Percentiles rank a stretch among this genome's conserved stretches.
phyloP scores from a whole-genome alignment of 495 filamentous ascomycete species.

The Pseudoneurospora amorphoporcata region DNA sequence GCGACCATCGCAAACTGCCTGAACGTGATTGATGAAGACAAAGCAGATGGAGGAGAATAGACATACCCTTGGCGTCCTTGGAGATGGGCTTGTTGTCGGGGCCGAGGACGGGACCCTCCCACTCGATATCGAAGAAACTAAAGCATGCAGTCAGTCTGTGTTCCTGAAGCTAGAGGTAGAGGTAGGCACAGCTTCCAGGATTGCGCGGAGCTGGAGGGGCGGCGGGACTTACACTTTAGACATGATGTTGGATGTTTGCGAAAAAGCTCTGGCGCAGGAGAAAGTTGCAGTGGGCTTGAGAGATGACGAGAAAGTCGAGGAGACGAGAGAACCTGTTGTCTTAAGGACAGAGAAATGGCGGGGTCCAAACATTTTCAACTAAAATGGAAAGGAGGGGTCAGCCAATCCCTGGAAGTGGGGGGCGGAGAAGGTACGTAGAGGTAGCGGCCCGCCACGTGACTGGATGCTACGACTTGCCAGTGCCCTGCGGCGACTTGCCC shows the following conservation, averaged over 20 bases:
- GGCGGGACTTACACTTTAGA: conserved; percentile 22
- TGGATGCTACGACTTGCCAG: background rate
- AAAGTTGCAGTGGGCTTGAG: conserved; percentile 18
- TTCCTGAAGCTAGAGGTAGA: background rate
- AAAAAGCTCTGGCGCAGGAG: conserved; percentile 21
- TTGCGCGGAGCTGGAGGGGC: background rate
- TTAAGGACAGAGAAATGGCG: conserved; percentile 28
- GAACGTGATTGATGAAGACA: conserved; percentile 4
- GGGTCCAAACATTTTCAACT: conserved; percentile 28
- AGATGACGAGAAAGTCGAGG: conserved; percentile 17
- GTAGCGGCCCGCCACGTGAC: background rate
- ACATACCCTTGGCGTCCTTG: conserved; percentile 54
- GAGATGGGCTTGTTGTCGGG: conserved; percentile 42
- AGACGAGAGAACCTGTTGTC: conserved; percentile 18
- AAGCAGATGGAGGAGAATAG: conserved; percentile 4
- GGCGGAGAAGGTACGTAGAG: conserved; percentile 8
- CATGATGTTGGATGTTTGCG: conserved; percentile 21
- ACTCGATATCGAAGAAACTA: conserved; percentile 39
- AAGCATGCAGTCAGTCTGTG: conserved; percentile 2
- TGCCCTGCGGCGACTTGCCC: background rate
- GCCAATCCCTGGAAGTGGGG: conserved; percentile 16
- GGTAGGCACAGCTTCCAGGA: background rate
- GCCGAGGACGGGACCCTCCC: conserved; percentile 57
- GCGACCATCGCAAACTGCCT: background rate
- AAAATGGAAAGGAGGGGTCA: conserved; percentile 12